Evolutionary conservation across 1,284 basidiomycete genomes (phyloP).

Genomic region (Cutaneotrichosporon mucoides): DNA sequence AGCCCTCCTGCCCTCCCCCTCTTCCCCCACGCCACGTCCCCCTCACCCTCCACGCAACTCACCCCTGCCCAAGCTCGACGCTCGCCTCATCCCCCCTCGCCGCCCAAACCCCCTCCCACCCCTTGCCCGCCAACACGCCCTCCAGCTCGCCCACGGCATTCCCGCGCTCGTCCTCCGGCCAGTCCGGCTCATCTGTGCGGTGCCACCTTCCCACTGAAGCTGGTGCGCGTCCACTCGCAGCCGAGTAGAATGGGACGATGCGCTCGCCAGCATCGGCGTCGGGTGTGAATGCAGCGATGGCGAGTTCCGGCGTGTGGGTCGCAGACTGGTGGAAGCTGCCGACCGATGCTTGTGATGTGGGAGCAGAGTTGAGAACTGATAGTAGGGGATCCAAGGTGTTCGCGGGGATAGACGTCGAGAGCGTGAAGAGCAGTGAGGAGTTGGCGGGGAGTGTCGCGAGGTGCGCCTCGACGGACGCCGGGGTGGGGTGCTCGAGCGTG

Average conservation of each 20-base stretch:
- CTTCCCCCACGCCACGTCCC: too few species aligned
- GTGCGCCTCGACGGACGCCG: neutral
- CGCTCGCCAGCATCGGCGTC: constrained; percentile 6
- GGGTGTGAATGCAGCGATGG: constrained; percentile 32
- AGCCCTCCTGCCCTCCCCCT: too few species aligned
- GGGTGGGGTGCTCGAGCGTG: constrained; percentile 27
- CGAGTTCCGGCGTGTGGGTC: constrained; percentile 24
- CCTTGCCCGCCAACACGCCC: constrained; percentile 14
- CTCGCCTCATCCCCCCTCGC: constrained; percentile 9
- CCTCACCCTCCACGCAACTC: too few species aligned
- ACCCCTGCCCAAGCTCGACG: neutral
- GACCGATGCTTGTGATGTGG: too few species aligned
- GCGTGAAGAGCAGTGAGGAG: constrained; percentile 27
- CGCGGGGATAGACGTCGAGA: constrained; percentile 31
- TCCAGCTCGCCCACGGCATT: constrained; percentile 31
- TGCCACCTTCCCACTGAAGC: constrained; percentile 43
- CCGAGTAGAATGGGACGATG: constrained; percentile 19
- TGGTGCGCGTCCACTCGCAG: constrained; percentile 29
- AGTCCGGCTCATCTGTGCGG: constrained; percentile 19
- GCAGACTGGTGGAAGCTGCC: constrained; percentile 33
- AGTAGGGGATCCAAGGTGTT: constrained; percentile 21
- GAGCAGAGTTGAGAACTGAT: constrained; percentile 16
- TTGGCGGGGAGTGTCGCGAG: neutral
- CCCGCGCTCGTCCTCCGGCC: constrained; percentile 36
- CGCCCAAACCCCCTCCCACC: constrained; percentile 28